Evolutionary conservation across 495 filamentous ascomycete genomes (phyloP), one percentile per base, ranked within the genome.

Genomic region (Hamigera avellanea): DNA sequence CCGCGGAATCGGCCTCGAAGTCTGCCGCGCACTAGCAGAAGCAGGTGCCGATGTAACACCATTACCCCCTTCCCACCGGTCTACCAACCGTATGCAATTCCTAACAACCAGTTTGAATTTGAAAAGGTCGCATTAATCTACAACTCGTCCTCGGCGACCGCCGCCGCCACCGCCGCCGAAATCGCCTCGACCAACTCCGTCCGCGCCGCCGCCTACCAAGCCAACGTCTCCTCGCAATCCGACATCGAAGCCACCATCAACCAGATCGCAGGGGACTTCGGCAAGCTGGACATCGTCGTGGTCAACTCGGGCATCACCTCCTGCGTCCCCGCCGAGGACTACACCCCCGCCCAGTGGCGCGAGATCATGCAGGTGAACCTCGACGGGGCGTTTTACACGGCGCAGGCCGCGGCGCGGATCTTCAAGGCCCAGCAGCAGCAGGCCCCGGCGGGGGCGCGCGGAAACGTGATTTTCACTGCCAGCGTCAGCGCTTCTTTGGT

Each of bases 141-240:
- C 49, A 83, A 86, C 53, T 73, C 69, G 41, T 23, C n/a, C n/a
- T 26, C 28, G n/a, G 4, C 3, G 4, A 73, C 76, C 27, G 83
- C 83, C 12, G 45, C 79, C 14, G 59, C 70, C 6, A 56, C 69
- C 12, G 85, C 86, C 2, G 64, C 66, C n/a, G 73, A 78, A 14
- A 82, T 93, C 32, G 81, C 77, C 45, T 61, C 74, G 33, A 66
- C 67, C n/a, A 86, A 77, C 50, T 78, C 79, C 9, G 81, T 93
- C 32, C 76, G 73, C 47, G 49, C 46, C 14, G 38, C 37, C 37
- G 83, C 83, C 6, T 87, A 84, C 56, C 68, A 79, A 48, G 75
- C 82, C 18, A 66, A 87, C 46, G 73, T 86, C 2, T 69, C 57
- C 10, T 55, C 59, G 18, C 69, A 70, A 43, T 50, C 72, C 8